Conservation (phyloP, 1,284 basidiomycete species). For the Cryptococcus sp. region DNA sequence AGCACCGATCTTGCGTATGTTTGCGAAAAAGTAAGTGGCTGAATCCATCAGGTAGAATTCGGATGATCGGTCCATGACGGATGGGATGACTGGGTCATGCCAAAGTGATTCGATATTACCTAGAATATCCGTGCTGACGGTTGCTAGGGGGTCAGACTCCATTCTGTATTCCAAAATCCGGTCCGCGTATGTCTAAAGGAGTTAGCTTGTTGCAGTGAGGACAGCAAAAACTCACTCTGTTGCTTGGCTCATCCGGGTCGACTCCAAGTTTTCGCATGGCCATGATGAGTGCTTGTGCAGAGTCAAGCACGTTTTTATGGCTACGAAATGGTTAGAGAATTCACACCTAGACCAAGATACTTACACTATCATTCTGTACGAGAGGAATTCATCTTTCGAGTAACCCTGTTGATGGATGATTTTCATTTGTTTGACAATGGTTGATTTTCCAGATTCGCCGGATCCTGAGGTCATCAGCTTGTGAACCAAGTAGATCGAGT, state of each 20-base stretch:
- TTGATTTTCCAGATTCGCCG: conserved; percentile 89
- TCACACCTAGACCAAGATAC: not conserved
- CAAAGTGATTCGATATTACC: conserved; percentile 76
- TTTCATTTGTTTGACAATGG: conserved; percentile 99
- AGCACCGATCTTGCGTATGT: conserved; percentile 74
- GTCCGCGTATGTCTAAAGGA: conserved; percentile 47
- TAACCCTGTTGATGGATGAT: conserved; percentile 97
- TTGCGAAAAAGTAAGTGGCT: conserved; percentile 85
- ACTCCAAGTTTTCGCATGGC: conserved; percentile 87
- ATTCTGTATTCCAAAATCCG: conserved; percentile 51
- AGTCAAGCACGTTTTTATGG: conserved; percentile 70
- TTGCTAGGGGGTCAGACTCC: conserved; percentile 45
- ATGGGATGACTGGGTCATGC: conserved; percentile 83
- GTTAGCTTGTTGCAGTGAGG: not conserved
- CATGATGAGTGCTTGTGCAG: conserved; percentile 79
- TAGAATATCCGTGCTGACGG: conserved; percentile 57
- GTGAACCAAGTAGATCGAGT: not conserved
- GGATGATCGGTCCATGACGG: conserved; percentile 77
- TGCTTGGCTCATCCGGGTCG: conserved; percentile 71
- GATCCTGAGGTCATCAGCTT: conserved; percentile 51
- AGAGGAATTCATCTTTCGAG: conserved; percentile 69
- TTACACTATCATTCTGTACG: conserved; percentile 69
- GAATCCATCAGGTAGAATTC: conserved; percentile 98
- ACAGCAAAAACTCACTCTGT: conserved; percentile 54
- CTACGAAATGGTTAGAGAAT: conserved; percentile 10